A percentile compares a stretch with the other conserved stretches of the same genome.
phyloP scores from a whole-genome alignment of 352 stramenopile species.

The Pythium phragmiticola region DNA sequence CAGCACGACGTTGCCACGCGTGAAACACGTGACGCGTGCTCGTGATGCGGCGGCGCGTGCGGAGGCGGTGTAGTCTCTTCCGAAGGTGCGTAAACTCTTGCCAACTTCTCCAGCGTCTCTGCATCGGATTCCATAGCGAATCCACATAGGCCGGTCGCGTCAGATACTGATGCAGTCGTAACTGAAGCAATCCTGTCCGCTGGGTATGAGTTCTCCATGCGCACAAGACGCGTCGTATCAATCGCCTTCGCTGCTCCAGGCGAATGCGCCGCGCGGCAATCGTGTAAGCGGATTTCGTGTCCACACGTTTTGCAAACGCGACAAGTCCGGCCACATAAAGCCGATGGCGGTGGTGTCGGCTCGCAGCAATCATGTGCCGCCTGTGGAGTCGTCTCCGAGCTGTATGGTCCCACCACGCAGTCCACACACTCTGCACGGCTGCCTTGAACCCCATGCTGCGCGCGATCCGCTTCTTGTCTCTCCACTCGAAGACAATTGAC shows the following conservation, averaged over 20 bases:
- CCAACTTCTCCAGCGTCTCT: conserved; percentile 15
- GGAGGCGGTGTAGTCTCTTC: background rate
- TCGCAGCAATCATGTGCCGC: background rate
- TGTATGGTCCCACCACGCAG: conserved; percentile 2
- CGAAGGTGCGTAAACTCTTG: conserved; percentile 7
- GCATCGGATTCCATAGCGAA: conserved; percentile 22
- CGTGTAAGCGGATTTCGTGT: background rate
- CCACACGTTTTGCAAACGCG: conserved; percentile 5
- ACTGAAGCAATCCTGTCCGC: background rate
- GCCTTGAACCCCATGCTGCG: background rate
- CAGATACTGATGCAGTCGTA: background rate
- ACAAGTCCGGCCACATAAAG: conserved; percentile 5
- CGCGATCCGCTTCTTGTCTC: conserved; percentile 10
- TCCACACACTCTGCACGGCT: conserved; percentile 1
- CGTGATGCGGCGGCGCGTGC: background rate
- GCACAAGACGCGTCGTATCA: conserved; percentile 1
- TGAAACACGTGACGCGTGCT: background rate
- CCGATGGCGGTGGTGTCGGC: background rate
- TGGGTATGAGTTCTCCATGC: conserved; percentile 4
- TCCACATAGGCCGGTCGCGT: background rate
- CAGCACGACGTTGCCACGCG: conserved; percentile 2
- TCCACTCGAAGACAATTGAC: conserved; percentile 5
- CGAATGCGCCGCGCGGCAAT: conserved; percentile 8
- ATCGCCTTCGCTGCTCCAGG: background rate
- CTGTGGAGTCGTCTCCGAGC: conserved; percentile 11